Evolutionary conservation across 1,139 yeast genomes (phyloP).

Genomic region (Trichomonascaceae sp.): DNA sequence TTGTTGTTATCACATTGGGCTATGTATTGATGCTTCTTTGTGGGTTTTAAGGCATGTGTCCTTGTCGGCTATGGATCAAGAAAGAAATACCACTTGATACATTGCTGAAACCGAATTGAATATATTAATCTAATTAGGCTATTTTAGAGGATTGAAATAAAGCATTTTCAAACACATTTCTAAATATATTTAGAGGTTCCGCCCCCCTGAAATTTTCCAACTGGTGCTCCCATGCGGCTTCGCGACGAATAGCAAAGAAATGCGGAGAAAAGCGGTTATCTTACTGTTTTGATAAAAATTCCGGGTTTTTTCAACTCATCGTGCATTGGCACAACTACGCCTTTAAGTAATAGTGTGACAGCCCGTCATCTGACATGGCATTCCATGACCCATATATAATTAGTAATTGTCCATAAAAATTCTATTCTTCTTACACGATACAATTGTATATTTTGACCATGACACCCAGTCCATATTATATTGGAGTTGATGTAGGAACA

Average conservation of each 20-base stretch:
- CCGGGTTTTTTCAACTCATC: background rate
- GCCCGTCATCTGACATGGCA: background rate
- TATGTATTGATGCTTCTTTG: slow-evolving; percentile 60
- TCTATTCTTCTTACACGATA: background rate
- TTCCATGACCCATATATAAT: background rate
- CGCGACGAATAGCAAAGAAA: background rate
- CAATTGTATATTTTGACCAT: background rate
- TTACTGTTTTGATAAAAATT: background rate
- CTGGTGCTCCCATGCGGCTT: too few relatives aligned
- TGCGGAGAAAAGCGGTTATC: background rate
- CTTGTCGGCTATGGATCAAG: too few relatives aligned
- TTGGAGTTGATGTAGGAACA: slow-evolving; percentile 97
- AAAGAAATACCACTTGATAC: too few relatives aligned
- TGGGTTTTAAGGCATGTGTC: slow-evolving; percentile 29
- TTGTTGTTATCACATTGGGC: slow-evolving; percentile 71
- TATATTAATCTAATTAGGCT: background rate
- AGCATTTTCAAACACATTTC: background rate
- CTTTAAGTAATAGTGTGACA: background rate
- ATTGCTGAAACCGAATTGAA: too few relatives aligned
- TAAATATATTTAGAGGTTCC: too few relatives aligned
- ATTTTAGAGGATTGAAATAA: too few relatives aligned
- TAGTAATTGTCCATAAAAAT: background rate
- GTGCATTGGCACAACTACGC: background rate
- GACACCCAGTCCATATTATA: slow-evolving; percentile 35
- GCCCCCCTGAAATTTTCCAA: background rate